phyloP scores from a whole-genome alignment of 2,329 filamentous ascomycete species.

The Dothidotthia symphoricarpi region DNA sequence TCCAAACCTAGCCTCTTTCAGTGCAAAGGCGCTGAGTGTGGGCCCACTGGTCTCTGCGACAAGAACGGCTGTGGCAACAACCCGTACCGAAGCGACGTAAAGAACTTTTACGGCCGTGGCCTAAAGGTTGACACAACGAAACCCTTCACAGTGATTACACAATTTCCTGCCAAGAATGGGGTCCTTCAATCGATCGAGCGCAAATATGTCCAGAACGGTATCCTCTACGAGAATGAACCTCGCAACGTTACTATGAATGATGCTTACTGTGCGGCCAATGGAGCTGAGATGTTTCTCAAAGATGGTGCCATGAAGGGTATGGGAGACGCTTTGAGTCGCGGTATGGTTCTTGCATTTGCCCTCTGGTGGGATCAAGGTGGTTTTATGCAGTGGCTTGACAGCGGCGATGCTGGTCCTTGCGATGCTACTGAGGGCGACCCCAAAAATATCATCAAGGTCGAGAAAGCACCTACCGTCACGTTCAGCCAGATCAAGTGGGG shows the following conservation, averaged over 20 bases:
- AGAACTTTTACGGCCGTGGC: slow-evolving; percentile 28
- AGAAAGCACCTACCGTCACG: slow-evolving; percentile 52
- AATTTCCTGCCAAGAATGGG: slow-evolving; percentile 61
- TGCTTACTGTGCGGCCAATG: slow-evolving; percentile 27
- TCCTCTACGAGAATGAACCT: slow-evolving; percentile 57
- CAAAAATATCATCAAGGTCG: slow-evolving; percentile 46
- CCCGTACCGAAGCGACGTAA: slow-evolving; percentile 28
- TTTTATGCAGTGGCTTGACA: slow-evolving; percentile 60
- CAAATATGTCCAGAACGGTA: slow-evolving; percentile 64
- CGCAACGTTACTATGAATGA: slow-evolving; percentile 34
- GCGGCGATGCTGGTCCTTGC: slow-evolving; percentile 54
- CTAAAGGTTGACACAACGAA: slow-evolving; percentile 58
- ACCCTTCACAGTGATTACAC: slow-evolving; percentile 65
- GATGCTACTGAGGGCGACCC: slow-evolving; percentile 55
- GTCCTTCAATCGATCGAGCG: slow-evolving; percentile 61
- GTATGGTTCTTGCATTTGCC: slow-evolving; percentile 56
- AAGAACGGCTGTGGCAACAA: slow-evolving; percentile 40
- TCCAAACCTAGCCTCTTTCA: slow-evolving; percentile 46
- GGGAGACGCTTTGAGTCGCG: slow-evolving; percentile 49
- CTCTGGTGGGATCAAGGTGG: slow-evolving; percentile 57
- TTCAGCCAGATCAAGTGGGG: slow-evolving; percentile 61
- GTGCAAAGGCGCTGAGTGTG: slow-evolving; percentile 45
- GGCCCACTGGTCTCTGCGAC: slow-evolving; percentile 34
- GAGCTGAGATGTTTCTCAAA: slow-evolving; percentile 29
- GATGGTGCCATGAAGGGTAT: slow-evolving; percentile 48